Percentiles rank a stretch among this genome's conserved stretches.
phyloP scores from a whole-genome alignment of 2,329 filamentous ascomycete species.

The Penicillium expansum region DNA sequence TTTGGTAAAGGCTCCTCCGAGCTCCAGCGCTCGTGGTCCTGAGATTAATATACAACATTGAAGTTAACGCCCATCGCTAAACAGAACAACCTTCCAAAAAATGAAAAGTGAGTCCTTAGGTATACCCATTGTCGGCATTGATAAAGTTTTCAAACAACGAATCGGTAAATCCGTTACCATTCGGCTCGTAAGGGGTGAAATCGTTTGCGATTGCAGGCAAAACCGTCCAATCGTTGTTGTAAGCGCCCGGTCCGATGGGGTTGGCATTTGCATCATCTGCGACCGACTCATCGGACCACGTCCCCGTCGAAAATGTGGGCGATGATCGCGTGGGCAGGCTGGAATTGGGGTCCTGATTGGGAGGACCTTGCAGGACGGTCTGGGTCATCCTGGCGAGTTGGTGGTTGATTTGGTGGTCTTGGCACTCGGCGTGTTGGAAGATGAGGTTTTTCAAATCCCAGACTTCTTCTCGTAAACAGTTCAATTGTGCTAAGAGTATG shows the following conservation, averaged over 20 bases:
- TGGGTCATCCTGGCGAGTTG: slow-evolving; percentile 20
- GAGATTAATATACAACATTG: not conserved
- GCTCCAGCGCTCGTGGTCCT: not conserved
- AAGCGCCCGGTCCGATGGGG: not conserved
- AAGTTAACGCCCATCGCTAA: not conserved
- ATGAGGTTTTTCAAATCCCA: slow-evolving; percentile 23
- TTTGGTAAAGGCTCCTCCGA: not conserved
- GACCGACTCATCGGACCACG: slow-evolving; percentile 16
- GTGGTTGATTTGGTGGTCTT: slow-evolving; percentile 19
- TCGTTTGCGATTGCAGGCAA: slow-evolving; percentile 1
- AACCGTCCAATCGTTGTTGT: not conserved
- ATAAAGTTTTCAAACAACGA: slow-evolving; percentile 10
- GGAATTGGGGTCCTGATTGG: not conserved
- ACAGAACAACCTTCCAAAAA: not conserved
- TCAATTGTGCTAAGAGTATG: slow-evolving; percentile 14
- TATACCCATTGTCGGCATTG: slow-evolving; percentile 1
- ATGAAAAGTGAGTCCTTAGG: not conserved
- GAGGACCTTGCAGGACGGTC: not conserved
- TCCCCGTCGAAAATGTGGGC: slow-evolving; percentile 10
- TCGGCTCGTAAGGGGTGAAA: not conserved
- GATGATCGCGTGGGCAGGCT: not conserved
- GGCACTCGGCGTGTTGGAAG: slow-evolving; percentile 21
- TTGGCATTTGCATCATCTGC: not conserved
- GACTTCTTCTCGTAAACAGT: slow-evolving; percentile 18
- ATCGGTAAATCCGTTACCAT: not conserved